These are phyloP conservation scores for Moringa oleifera DNA, from an alignment of 345 rosid genomes.

Conservation along the genomic window DNA sequence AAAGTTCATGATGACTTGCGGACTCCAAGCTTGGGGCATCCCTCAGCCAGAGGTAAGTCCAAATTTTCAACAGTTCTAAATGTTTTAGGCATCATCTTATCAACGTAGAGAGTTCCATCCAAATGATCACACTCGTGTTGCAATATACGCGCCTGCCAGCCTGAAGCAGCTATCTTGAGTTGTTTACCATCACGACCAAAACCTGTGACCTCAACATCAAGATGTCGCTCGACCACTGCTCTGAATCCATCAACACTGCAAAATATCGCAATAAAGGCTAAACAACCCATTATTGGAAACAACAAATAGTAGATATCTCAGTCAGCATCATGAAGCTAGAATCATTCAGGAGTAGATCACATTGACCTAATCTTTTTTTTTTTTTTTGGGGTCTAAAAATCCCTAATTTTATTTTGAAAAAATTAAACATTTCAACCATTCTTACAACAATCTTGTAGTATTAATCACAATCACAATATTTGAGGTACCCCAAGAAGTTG, in stretches of 20 bases:
- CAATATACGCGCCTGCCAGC: constrained; percentile 90
- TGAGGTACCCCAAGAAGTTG: neutral
- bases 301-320: neutral
- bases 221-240: constrained; percentile 71
- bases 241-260: constrained; percentile 80
- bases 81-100: constrained; percentile 77
- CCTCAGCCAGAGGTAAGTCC: constrained; percentile 75
- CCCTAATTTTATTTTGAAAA: no score
- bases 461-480: no score
- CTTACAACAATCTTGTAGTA: no score
- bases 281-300: constrained; percentile 1
- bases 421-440: no score
- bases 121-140: constrained; percentile 95
- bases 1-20: constrained; percentile 16
- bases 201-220: constrained; percentile 83
- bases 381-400: no score
- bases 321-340: neutral
- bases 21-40: constrained; percentile 69
- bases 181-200: constrained; percentile 52
- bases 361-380: neutral
- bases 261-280: neutral
- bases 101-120: constrained; percentile 78
- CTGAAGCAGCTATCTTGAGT: constrained; percentile 70
- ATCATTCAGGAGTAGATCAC: neutral
- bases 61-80: constrained; percentile 74